phyloP scores from a whole-genome alignment of 106 monocot species.

The Acorus gramineus region DNA sequence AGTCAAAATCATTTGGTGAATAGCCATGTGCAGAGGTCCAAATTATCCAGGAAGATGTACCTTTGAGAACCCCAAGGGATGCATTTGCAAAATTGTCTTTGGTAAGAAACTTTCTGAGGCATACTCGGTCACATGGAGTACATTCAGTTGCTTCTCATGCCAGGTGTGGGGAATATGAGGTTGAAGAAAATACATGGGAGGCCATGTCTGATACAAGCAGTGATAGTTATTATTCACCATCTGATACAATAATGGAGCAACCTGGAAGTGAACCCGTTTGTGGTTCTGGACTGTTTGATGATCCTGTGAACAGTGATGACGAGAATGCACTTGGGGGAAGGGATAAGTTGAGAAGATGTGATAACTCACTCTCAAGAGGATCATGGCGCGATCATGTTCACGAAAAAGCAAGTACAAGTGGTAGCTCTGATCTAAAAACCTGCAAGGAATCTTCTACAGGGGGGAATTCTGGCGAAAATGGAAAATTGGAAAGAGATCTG shows the following conservation, averaged over 20 bases:
- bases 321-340: slow-evolving; percentile 23
- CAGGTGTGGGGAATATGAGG: slow-evolving; percentile 7
- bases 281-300: slow-evolving; percentile 18
- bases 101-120: slow-evolving; percentile 19
- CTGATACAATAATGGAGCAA: slow-evolving; percentile 21
- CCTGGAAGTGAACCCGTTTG: slow-evolving; percentile 26
- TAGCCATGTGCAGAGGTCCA: slow-evolving; percentile 89
- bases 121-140: slow-evolving; percentile 8
- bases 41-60: slow-evolving; percentile 81
- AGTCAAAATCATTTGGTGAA: slow-evolving; percentile 2
- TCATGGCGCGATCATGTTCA: slow-evolving; percentile 10
- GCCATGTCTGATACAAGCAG: slow-evolving; percentile 25
- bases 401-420: slow-evolving; percentile 9
- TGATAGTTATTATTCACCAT: slow-evolving; percentile 35
- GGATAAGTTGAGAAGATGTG: slow-evolving; percentile 4
- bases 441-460: slow-evolving; percentile 17
- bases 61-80: slow-evolving; percentile 73
- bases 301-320: slow-evolving; percentile 45
- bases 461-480: slow-evolving; percentile 10
- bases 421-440: slow-evolving; percentile 8
- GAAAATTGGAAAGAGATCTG: neutral
- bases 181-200: slow-evolving; percentile 51
- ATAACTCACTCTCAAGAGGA: slow-evolving; percentile 5
- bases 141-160: slow-evolving; percentile 17
- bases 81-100: slow-evolving; percentile 70